Percentiles rank a stretch among this genome's conserved stretches.
These are phyloP conservation scores for Xerocomus potaroensis DNA, from an alignment of 768 basidiomycete species.

Conservation along the genomic window DNA sequence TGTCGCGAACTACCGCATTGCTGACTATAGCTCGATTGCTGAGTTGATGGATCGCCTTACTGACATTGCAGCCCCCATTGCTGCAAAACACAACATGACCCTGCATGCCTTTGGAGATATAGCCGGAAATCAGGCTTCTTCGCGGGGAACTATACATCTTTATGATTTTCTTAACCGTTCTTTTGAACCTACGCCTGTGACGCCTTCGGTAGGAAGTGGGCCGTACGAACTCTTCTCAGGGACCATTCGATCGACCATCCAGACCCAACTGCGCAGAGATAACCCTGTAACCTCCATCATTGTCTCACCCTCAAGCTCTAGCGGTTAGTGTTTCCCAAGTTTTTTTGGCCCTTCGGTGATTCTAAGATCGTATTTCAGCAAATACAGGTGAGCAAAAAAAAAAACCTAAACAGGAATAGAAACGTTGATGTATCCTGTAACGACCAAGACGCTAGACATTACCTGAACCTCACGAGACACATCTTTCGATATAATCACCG, in stretches of 20 bases:
- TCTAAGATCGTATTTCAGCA: neutral
- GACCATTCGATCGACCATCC: neutral
- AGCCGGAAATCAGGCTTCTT: conserved; percentile 19
- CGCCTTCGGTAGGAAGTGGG: neutral
- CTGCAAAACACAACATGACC: conserved; percentile 27
- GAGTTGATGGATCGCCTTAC: neutral
- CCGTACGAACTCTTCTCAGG: neutral
- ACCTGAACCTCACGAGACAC: conserved; percentile 28
- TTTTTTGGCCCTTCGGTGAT: neutral
- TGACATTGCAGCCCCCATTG: neutral
- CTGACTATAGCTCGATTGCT: neutral
- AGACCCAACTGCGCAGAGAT: neutral
- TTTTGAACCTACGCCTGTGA: neutral
- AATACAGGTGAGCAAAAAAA: neutral
- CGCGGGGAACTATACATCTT: conserved; percentile 33
- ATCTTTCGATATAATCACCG: conserved; percentile 30
- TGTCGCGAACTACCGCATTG: neutral
- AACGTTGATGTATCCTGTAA: neutral
- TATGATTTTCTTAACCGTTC: neutral
- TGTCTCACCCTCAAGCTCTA: neutral
- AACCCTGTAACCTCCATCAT: neutral
- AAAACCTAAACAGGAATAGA: neutral
- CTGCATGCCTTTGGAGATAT: conserved; percentile 37
- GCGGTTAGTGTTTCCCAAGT: neutral
- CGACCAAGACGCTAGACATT: neutral